phyloP scores from a whole-genome alignment of 768 basidiomycete genomes.

The Calocybe gangraenosa region DNA sequence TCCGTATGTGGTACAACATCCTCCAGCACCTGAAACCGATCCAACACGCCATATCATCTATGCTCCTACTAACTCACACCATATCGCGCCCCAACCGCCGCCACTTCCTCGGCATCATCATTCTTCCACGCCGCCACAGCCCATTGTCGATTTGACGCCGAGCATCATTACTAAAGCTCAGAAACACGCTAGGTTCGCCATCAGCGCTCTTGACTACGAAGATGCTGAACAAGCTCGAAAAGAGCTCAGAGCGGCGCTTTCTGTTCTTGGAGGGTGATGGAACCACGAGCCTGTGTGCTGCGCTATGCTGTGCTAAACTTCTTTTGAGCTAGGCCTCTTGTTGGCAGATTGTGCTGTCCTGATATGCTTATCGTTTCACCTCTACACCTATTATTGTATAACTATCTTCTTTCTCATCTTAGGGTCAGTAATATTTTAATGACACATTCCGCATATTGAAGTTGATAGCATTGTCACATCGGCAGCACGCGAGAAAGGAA shows the following conservation, averaged over 20 bases:
- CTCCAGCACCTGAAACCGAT: conserved; percentile 15
- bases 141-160: conserved; percentile 52
- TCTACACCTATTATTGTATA: no score
- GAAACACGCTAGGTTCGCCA: conserved; percentile 90
- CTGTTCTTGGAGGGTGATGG: conserved; percentile 50
- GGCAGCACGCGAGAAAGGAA: background rate
- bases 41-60: conserved; percentile 6
- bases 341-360: no score
- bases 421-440: no score
- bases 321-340: no score
- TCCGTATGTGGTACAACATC: conserved; percentile 2
- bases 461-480: background rate
- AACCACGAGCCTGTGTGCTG: no score
- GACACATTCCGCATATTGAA: background rate
- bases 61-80: background rate
- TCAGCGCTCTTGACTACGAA: conserved; percentile 95
- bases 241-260: conserved; percentile 77
- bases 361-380: no score
- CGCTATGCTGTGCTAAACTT: no score
- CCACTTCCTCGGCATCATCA: conserved; percentile 14
- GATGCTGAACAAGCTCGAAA: conserved; percentile 82
- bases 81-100: background rate
- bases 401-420: no score
- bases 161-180: conserved; percentile 70
- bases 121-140: conserved; percentile 19